Conservation (phyloP, 257 asterid species). For the Solanum sejunctum region DNA sequence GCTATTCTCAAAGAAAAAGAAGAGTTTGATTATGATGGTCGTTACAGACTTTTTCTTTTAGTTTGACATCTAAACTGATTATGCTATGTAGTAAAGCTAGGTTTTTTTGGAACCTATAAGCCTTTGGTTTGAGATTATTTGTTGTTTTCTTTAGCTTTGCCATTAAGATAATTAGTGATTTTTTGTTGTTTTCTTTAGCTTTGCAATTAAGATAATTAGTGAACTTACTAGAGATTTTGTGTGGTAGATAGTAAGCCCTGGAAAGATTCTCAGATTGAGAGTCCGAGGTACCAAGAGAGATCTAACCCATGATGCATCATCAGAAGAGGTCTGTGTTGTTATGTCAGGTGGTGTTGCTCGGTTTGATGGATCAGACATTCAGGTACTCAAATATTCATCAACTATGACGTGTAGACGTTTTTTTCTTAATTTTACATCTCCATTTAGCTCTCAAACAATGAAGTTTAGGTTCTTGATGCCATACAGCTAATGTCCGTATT, state of each 20-base stretch:
- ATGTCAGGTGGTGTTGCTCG: slow-evolving; percentile 80
- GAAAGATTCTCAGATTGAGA: slow-evolving; percentile 68
- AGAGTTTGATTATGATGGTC: neutral
- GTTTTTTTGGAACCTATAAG: neutral
- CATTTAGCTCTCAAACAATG: neutral
- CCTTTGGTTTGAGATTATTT: neutral
- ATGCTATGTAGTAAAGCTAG: neutral
- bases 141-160: neutral
- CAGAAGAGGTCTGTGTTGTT: slow-evolving; percentile 83
- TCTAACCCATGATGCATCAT: slow-evolving; percentile 35
- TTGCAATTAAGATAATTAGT: neutral
- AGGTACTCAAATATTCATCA: slow-evolving; percentile 26
- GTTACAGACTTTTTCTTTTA: neutral
- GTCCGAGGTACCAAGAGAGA: slow-evolving; percentile 70
- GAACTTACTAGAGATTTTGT: neutral
- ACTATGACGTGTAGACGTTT: neutral
- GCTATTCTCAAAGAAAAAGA: neutral
- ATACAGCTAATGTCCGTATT: neutral
- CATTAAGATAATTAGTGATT: neutral
- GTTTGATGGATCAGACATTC: slow-evolving; percentile 82
- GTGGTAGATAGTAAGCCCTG: slow-evolving; percentile 61
- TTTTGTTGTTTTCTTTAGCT: neutral
- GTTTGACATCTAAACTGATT: neutral
- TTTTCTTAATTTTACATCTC: neutral
- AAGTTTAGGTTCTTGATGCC: neutral